phyloP scores from a whole-genome alignment of 345 rosid genomes.

The Boechera retrofracta region DNA sequence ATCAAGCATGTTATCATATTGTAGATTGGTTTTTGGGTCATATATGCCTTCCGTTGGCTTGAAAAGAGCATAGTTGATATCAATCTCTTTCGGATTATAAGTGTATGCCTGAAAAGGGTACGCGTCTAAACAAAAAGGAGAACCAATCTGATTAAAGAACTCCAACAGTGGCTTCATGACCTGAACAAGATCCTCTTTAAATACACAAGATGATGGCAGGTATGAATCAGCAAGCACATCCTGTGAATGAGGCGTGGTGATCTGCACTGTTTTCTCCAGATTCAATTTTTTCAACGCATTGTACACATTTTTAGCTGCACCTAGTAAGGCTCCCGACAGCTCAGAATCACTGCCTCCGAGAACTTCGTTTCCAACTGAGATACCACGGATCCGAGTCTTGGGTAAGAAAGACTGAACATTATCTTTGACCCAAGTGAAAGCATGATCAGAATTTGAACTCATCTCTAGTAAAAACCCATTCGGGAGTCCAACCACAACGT shows the following conservation, averaged over 20 bases:
- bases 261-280: slow-evolving; percentile 70
- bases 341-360: slow-evolving; percentile 66
- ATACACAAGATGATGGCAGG: slow-evolving; percentile 93
- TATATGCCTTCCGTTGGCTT: slow-evolving; percentile 68
- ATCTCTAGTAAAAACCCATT: slow-evolving; percentile 72
- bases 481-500: slow-evolving; percentile 85
- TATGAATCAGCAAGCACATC: slow-evolving; percentile 85
- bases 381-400: slow-evolving; percentile 78
- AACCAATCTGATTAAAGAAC: slow-evolving; percentile 73
- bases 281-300: slow-evolving; percentile 63
- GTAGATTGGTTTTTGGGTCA: slow-evolving; percentile 72
- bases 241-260: slow-evolving; percentile 90
- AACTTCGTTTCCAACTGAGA: slow-evolving; percentile 93
- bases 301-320: slow-evolving; percentile 79
- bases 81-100: slow-evolving; percentile 72
- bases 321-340: slow-evolving; percentile 70
- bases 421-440: slow-evolving; percentile 84
- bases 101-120: slow-evolving; percentile 91
- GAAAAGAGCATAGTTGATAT: slow-evolving; percentile 94
- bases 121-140: slow-evolving; percentile 97
- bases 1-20: slow-evolving; percentile 96
- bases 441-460: slow-evolving; percentile 73
- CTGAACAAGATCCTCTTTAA: slow-evolving; percentile 63
- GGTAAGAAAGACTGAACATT: slow-evolving; percentile 87
- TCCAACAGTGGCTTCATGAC: slow-evolving; percentile 89